Evolutionary conservation across 2,329 filamentous ascomycete species (phyloP), one percentile per base, ranked within the genome.

Genomic region (Hyphodiscus sp.): DNA sequence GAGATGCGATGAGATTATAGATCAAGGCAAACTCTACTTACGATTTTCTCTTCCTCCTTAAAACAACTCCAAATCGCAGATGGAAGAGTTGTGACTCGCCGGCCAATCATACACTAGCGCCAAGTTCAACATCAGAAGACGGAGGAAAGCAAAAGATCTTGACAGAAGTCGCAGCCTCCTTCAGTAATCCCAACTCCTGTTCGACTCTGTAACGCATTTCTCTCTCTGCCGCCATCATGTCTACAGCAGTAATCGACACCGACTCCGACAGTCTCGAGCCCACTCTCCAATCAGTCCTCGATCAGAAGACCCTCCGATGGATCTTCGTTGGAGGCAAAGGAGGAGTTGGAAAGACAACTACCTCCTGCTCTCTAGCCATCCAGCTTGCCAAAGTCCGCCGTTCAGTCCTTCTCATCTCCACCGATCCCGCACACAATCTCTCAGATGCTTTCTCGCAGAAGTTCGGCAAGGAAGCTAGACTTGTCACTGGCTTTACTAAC

Each of bases 301-400:
- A 95, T 76, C 94, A 99, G 73, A 90, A 91, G 73, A 86, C 89
- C 33, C 85, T 99, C 52, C 89, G 94, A 70, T 99, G 94, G 94
- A 95, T 99, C 74, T 99, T 99, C 67, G 94, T 99, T 56, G 94
- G 94, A 67, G 94, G 94, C 62, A 99, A 99, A 75, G 94, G 94
- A 67, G 94, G 94, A 70, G 94, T 99, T 45, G 94, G 94, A 71
- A 99, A 99, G 79, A 99, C 94, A 26, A 99, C 94, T n/a, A 99
- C 94, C 16, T 97, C 92, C 8, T 99, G 94, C 75, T 96, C 92
- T 10, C 87, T 99, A 61, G 94, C 94, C 60, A 97, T 99, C 70
- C 94, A 99, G 74, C 89, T 99, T 61, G 91, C 94, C 66, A 91
- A 87, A 73, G 90, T 91, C 65, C 90, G 94, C 73, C 92, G 92